A percentile compares a stretch with the other conserved stretches of the same genome.
Evolutionary conservation across 106 monocot genomes (phyloP).

Genomic region (Apostasia shenzhenica): DNA sequence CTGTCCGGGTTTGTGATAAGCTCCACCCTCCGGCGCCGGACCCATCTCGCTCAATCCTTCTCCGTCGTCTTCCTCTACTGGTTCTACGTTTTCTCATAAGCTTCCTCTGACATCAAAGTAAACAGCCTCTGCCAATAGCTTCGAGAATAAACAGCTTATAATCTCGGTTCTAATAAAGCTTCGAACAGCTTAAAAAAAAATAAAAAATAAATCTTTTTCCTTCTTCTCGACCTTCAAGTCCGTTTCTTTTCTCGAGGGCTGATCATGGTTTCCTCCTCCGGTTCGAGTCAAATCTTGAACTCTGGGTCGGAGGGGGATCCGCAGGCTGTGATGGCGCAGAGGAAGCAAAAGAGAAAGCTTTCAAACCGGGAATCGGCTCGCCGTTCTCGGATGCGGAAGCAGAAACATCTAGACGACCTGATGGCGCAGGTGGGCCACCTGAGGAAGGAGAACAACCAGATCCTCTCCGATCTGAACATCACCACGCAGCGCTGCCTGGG

Average conservation of each 20-base stretch:
- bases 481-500: constrained; percentile 31
- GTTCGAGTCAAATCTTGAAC: constrained; percentile 9
- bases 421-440: constrained; percentile 31
- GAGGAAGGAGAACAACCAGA: constrained; percentile 37
- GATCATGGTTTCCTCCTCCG: constrained; percentile 14
- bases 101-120: background rate
- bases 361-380: constrained; percentile 81
- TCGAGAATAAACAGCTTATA: background rate
- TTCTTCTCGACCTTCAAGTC: too few species aligned
- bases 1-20: constrained; percentile 66
- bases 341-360: constrained; percentile 54
- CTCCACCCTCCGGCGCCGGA: constrained; percentile 50
- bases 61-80: constrained; percentile 90
- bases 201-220: background rate
- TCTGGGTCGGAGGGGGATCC: constrained; percentile 31
- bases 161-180: background rate
- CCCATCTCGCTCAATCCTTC: constrained; percentile 75
- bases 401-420: constrained; percentile 73
- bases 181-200: background rate
- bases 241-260: too few species aligned
- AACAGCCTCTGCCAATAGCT: background rate
- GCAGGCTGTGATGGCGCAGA: constrained; percentile 27
- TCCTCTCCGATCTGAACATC: constrained; percentile 21
- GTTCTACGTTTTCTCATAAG: constrained; percentile 84
- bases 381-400: constrained; percentile 69